Conservation (phyloP, 2,329 filamentous ascomycete species). For the Emmonsiellopsis sp. region DNA sequence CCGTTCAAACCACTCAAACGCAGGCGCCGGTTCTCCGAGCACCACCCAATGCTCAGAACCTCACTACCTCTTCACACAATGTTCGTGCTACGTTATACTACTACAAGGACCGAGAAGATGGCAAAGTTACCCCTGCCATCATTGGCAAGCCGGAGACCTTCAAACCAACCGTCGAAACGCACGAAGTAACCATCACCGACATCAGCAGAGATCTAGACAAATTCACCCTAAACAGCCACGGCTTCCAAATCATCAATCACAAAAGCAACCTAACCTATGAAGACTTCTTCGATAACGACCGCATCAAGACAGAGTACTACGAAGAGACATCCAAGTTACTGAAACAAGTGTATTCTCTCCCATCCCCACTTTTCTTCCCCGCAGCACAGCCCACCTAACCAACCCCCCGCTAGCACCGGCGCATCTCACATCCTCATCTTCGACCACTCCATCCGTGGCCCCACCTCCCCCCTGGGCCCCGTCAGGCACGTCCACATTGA, state of each 20-base stretch:
- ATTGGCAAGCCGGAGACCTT: background rate
- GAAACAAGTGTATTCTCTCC: constrained; percentile 25
- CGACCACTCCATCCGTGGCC: constrained; percentile 40
- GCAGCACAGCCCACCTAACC: background rate
- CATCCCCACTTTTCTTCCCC: background rate
- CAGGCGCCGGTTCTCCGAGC: too few relatives aligned
- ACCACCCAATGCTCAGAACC: too few relatives aligned
- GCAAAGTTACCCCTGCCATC: background rate
- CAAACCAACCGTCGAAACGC: background rate
- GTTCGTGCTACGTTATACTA: background rate
- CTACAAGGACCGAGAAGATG: background rate
- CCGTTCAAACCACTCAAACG: too few relatives aligned
- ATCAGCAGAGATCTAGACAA: constrained; percentile 33
- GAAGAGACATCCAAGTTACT: constrained; percentile 39
- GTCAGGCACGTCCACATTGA: constrained; percentile 45
- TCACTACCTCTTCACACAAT: background rate
- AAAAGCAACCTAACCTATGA: constrained; percentile 23
- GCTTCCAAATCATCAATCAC: constrained; percentile 37
- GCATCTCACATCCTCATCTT: constrained; percentile 39
- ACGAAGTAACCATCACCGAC: constrained; percentile 14
- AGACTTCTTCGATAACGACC: constrained; percentile 31
- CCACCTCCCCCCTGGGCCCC: constrained; percentile 28
- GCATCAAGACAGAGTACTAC: constrained; percentile 35
- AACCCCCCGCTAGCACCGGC: constrained; percentile 22
- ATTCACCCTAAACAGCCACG: constrained; percentile 38